A percentile compares a stretch with the other conserved stretches of the same genome.
Conservation (phyloP, 1,139 yeast species). For the Arxiozyma heterogenica region DNA sequence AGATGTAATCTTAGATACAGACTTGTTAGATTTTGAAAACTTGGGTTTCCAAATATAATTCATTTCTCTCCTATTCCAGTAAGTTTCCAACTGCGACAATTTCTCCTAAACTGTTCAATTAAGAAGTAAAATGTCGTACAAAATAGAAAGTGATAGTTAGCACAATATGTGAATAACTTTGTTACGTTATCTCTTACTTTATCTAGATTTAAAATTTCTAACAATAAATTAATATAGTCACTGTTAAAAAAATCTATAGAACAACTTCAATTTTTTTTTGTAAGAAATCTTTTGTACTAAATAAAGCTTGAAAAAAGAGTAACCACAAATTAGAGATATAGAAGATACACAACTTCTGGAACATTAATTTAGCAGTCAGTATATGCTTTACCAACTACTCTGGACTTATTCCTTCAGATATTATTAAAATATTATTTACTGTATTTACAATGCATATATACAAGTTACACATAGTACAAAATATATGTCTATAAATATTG, state of each 20-base stretch:
- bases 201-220: not conserved
- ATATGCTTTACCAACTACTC: not conserved
- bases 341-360: not conserved
- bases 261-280: not conserved
- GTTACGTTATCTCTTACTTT: not conserved
- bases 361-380: not conserved
- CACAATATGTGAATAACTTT: too few species aligned
- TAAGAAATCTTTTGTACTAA: not conserved
- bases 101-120: not conserved
- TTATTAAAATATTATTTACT: not conserved
- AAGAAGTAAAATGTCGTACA: not conserved
- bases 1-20: conserved; percentile 1
- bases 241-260: not conserved
- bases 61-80: conserved; percentile 7
- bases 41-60: conserved; percentile 13
- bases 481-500: not conserved
- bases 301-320: not conserved
- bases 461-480: not conserved
- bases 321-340: not conserved
- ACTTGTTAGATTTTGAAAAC: conserved; percentile 4
- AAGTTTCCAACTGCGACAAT: too few species aligned
- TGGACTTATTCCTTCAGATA: not conserved
- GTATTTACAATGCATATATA: not conserved
- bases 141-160: not conserved
- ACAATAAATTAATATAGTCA: too few species aligned